Percentiles rank a stretch among this genome's conserved stretches.
Conservation (phyloP, 2,329 filamentous ascomycete species). For the Elsinoe ampelina region DNA sequence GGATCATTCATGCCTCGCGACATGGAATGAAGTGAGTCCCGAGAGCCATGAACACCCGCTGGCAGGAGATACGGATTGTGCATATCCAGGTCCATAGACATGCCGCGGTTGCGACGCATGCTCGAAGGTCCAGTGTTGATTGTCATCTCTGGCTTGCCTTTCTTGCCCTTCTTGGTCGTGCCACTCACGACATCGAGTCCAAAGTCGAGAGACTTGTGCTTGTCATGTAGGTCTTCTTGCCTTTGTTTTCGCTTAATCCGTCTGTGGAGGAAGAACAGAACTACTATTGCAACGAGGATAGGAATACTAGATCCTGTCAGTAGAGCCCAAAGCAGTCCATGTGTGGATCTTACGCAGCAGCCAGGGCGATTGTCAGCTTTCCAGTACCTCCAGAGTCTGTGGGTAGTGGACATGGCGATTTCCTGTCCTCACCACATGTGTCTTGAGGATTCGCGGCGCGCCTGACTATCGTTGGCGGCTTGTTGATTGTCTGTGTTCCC, state of each 20-base stretch:
- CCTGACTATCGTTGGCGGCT: conserved; percentile 6
- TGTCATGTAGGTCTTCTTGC: conserved; percentile 73
- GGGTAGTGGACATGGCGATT: conserved; percentile 48
- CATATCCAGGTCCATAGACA: conserved; percentile 59
- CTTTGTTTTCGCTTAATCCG: conserved; percentile 62
- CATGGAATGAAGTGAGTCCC: conserved; percentile 78
- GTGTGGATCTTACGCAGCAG: conserved; percentile 54
- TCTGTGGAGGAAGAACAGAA: conserved; percentile 70
- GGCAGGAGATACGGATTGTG: conserved; percentile 90
- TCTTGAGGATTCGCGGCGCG: not conserved
- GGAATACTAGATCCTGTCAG: conserved; percentile 57
- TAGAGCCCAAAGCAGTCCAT: not conserved
- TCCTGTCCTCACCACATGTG: conserved; percentile 11
- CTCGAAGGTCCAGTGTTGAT: conserved; percentile 9
- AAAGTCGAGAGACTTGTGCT: conserved; percentile 87
- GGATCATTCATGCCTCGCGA: conserved; percentile 63
- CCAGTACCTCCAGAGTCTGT: conserved; percentile 38
- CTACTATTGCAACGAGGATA: conserved; percentile 53
- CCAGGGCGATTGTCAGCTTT: conserved; percentile 54
- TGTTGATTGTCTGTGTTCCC: conserved; percentile 3
- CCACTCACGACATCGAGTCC: conserved; percentile 54
- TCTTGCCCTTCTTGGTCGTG: conserved; percentile 28
- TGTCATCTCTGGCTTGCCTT: conserved; percentile 46
- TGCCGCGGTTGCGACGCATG: conserved; percentile 34
- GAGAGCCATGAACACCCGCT: conserved; percentile 65